Base-by-base conservation (phyloP, 202 grass and related monocot genomes). In the Dendrocalamus latiflorus region DNA sequence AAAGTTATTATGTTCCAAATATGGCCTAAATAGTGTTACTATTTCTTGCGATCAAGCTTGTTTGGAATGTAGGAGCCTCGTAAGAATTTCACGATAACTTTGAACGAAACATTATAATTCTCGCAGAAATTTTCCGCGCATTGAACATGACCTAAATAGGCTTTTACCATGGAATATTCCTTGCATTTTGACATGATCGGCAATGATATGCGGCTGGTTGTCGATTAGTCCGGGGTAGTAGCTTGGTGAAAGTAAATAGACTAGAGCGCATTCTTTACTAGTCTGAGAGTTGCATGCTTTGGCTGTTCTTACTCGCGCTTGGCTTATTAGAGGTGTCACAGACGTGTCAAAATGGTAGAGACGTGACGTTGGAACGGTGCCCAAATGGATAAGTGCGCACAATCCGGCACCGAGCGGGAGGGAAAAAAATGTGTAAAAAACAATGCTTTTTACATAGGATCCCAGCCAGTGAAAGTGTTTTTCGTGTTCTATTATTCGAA, bases 221-320 rank as follows among this genome's bases (percentile, higher is more conserved):
- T 78, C 66, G 67, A 84, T 79, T 48, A 58, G 77, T 81, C 69
- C n/a, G n/a, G 8, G 30, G 50, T 51, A 28, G 41, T 49, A 56
- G 57, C 26, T 56, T 55, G 72, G 67, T 83, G 49, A 21, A 56
- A n/a, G 57, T 73, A 21, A 83, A 73, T 61, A 42, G n/a, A 22
- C 26, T 2, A 73, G 75, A 79, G 50, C 8, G 12, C 4, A 22
- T 83, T 78, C 47, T 78, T 83, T 79, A 73, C 16, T n/a, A 5
- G 5, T 54, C 6, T 18, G 13, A 9, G 4, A 60, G 77, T 76
- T 87, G 43, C 71, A 69, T 37, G 61, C 71, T 60, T 6, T n/a
- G 8, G 26, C 2, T 76, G 17, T 76, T 63, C 63, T 60, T 51
- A 33, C 21, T 57, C 8, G n/a, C 62, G 67, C 41, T 73, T 64